phyloP scores from a whole-genome alignment of 2,329 filamentous ascomycete species.

The Claviceps quebecensis region DNA sequence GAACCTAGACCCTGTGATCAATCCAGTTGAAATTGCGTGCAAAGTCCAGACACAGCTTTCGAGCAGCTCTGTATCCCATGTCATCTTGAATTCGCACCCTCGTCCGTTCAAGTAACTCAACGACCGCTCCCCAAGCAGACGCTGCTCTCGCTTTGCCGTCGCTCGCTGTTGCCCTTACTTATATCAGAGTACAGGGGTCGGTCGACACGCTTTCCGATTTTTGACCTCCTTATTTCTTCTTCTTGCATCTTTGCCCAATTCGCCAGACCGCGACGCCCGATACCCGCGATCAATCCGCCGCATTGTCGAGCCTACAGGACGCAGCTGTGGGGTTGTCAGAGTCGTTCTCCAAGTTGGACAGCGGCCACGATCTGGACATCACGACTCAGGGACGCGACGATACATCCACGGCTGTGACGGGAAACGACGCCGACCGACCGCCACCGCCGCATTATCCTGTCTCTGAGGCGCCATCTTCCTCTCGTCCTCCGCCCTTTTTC shows the following conservation, averaged over 20 bases:
- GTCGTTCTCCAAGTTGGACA: constrained; percentile 17
- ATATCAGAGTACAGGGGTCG: neutral
- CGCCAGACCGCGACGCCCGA: constrained; percentile 7
- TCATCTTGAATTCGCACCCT: neutral
- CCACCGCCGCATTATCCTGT: constrained; percentile 47
- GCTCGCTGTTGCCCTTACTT: neutral
- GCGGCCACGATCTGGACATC: constrained; percentile 12
- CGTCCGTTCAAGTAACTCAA: neutral
- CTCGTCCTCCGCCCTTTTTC: constrained; percentile 44
- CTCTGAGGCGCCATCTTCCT: constrained; percentile 38
- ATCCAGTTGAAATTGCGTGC: neutral
- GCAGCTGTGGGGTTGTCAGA: constrained; percentile 20
- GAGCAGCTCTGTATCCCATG: neutral
- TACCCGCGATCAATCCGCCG: constrained; percentile 18
- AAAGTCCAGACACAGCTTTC: neutral
- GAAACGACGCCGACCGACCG: constrained; percentile 25
- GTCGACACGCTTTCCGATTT: neutral
- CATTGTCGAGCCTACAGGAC: constrained; percentile 23
- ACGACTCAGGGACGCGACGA: constrained; percentile 12
- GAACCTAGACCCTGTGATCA: neutral
- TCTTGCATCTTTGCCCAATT: neutral
- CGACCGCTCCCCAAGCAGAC: neutral
- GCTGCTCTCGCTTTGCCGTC: neutral
- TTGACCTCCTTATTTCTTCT: neutral
- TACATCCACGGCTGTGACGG: constrained; percentile 8